Base-by-base conservation (phyloP, 441 rosid species). In the Mallotus japonicus region DNA sequence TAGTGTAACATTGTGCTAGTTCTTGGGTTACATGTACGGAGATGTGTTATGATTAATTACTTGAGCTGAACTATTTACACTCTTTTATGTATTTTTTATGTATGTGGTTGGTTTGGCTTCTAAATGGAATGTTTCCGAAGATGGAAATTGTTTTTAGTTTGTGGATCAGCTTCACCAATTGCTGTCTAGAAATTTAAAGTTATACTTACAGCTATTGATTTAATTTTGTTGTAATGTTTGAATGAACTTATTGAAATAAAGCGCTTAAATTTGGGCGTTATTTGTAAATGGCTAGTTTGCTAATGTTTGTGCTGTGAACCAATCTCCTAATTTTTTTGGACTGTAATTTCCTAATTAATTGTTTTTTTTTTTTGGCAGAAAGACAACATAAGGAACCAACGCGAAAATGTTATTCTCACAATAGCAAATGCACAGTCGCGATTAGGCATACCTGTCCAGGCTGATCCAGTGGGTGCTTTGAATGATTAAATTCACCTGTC, bases 351-450 rank as follows among this genome's bases (percentile, higher is more conserved):
- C 37, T 67, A 49, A 12, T 22, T 12, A 51, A 5, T 51, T 17
- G 19, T 11, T 64, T 46, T 54, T 64, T 60, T 57, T 50, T 54
- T 58, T 67, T 71, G 79, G 78, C 94, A 96, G 99, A 89, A 85
- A 78, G 98, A 91, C 79, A 96, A 92, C 78, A 80, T 90, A 65
- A 86, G 95, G 88, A 96, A 96, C 81, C 99, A 96, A 75, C 89
- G 98, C 73, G 98, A 96, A 84, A 90, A 96, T 88, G 83, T 92
- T 76, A 88, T 93, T 81, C 98, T 96, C 80, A 68, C 86, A 22
- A 74, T 96, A 47, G 96, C 99, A 78, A 96, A 96, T 78, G 92
- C 97, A 76, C 99, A 96, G 74, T 88, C 92, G 76, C 97, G 87
- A 77, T 90, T 88, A 70, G 82, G 84, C 62, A 63, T 88, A 77